Percentiles rank a stretch among this genome's conserved stretches.
Evolutionary conservation across 2,329 filamentous ascomycete genomes (phyloP).

Genomic region (Didymella pomorum): DNA sequence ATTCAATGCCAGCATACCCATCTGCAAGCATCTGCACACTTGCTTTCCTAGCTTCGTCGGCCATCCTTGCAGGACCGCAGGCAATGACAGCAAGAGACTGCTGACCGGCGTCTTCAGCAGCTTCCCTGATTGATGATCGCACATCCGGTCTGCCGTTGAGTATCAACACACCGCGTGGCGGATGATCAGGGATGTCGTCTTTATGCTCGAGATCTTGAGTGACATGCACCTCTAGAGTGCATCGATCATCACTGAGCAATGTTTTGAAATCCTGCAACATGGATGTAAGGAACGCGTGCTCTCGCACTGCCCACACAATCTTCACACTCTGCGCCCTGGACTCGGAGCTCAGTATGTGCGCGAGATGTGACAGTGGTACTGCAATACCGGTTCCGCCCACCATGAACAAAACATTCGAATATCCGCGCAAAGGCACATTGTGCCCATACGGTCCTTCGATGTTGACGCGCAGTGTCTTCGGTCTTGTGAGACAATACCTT

Average conservation of each 20-base stretch:
- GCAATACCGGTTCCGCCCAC: conserved; percentile 50
- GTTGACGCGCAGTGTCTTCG: conserved; percentile 50
- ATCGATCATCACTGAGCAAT: conserved; percentile 35
- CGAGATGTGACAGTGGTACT: conserved; percentile 43
- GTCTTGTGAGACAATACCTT: conserved; percentile 28
- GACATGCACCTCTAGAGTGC: conserved; percentile 39
- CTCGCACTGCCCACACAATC: conserved; percentile 48
- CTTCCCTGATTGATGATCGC: conserved; percentile 40
- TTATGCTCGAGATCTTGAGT: conserved; percentile 36
- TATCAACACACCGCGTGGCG: conserved; percentile 37
- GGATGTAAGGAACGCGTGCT: conserved; percentile 38
- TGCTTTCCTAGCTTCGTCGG: conserved; percentile 54
- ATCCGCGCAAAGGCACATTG: conserved; percentile 52
- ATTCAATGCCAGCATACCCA: conserved; percentile 48
- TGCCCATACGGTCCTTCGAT: conserved; percentile 62
- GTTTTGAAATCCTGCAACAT: conserved; percentile 35
- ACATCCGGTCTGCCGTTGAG: conserved; percentile 52
- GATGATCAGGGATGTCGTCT: conserved; percentile 29
- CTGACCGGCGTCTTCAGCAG: conserved; percentile 43
- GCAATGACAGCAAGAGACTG: conserved; percentile 51
- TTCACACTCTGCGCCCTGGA: conserved; percentile 33
- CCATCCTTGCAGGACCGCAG: conserved; percentile 57
- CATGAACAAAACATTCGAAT: conserved; percentile 49
- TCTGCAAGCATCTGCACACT: conserved; percentile 47
- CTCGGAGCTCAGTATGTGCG: conserved; percentile 22